Evolutionary conservation across 2,329 filamentous ascomycete genomes (phyloP), one percentile per base, ranked within the genome.

Genomic region (Curvularia sp.): DNA sequence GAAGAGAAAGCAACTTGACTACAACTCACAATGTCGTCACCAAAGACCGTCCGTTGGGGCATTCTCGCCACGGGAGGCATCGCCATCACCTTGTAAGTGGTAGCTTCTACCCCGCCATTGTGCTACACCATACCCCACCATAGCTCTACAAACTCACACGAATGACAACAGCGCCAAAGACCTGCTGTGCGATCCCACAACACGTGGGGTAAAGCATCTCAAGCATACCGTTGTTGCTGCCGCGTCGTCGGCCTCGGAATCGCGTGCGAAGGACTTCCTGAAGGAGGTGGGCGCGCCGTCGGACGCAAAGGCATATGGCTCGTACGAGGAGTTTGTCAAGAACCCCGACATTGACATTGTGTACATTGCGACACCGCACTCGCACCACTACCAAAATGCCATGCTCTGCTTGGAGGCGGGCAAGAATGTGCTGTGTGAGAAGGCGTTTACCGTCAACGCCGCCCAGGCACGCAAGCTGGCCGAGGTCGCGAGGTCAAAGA

Each of bases 371-470:
- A 96, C 93, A 4, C 93, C 93, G 15, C 93, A 96, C 80, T 93
- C 90, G 69, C 93, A 96, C 77, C 93, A 97, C 81, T 96, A 93
- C 81, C 92, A 96, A 77, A 94, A 97, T 79, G 86, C 87, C 63
- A 91, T 93, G 86, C 85, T 96, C n/a, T 90, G 88, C 43, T 83
- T 97, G 39, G 85, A 91, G 65, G 90, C 90, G 7, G 90, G 91
- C 70, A 97, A 96, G 83, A 85, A 94, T 70, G 92, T 97, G 30
- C 85, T 97, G 33, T 96, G 92, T 77, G 93, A 97, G 78, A 97
- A 97, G 83, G 87, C 93, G 0, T 89, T 97, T 69, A 96, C 92
- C 1, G 90, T 94, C 62, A 96, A 89, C 63, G 92, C 90, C 2
- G 82, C 86, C 9, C 93, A 97, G 79, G 82, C 90, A 24, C 86